A percentile compares a stretch with the other conserved stretches of the same genome.
Evolutionary conservation across 441 rosid species (phyloP).

Genomic region (Populus tomentosa): DNA sequence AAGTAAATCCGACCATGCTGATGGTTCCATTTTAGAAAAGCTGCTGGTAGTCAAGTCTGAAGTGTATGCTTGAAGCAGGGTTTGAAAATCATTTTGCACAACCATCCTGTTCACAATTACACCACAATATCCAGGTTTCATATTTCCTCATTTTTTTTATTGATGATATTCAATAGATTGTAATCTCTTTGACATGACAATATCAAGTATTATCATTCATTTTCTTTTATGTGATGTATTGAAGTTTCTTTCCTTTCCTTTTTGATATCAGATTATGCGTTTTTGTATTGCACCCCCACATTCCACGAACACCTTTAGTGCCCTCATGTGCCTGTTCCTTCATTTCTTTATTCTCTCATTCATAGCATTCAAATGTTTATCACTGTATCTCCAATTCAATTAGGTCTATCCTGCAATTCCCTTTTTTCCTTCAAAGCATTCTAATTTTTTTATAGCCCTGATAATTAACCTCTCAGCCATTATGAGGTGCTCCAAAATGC

Average conservation of each 20-base stretch:
- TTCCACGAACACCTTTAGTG: neutral
- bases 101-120: neutral
- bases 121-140: neutral
- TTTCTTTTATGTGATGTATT: neutral
- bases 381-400: neutral
- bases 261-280: neutral
- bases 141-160: neutral
- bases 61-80: neutral
- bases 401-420: neutral
- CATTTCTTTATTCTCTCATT: neutral
- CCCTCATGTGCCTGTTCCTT: neutral
- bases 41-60: neutral
- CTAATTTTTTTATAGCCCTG: neutral
- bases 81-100: neutral
- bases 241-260: neutral
- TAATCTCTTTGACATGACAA: conserved; percentile 3
- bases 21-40: neutral
- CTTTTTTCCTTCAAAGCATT: neutral
- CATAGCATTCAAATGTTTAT: neutral
- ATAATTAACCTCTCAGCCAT: neutral
- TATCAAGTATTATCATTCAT: neutral
- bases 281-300: neutral
- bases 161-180: conserved; percentile 11
- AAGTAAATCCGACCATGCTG: neutral
- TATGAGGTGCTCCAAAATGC: neutral